A percentile compares a stretch with the other conserved stretches of the same genome.
Evolutionary conservation across 352 stramenopile genomes (phyloP).

Genomic region (Pythium biforme): DNA sequence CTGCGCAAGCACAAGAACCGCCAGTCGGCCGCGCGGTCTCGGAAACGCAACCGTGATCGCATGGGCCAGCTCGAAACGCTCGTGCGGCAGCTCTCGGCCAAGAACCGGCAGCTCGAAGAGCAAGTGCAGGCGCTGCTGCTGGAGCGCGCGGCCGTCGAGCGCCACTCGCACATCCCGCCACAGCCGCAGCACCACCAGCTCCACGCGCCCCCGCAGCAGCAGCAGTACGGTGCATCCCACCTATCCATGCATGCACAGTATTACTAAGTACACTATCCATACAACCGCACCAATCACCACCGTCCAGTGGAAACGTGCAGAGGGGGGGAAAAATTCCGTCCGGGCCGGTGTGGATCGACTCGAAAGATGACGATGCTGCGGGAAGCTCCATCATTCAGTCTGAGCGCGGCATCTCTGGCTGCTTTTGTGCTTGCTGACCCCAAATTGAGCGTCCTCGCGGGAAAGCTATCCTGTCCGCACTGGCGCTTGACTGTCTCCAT

Average conservation of each 20-base stretch:
- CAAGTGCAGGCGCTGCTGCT: conserved; percentile 6
- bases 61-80: conserved; percentile 21
- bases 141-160: not conserved
- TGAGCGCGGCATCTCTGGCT: not conserved
- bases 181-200: not conserved
- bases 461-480: not conserved
- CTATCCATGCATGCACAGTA: not conserved
- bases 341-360: not conserved
- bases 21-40: conserved; percentile 21
- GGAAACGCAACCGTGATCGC: conserved; percentile 12
- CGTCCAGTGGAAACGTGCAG: too few relatives aligned
- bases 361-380: not conserved
- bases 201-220: not conserved
- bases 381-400: not conserved
- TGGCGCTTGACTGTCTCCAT: too few relatives aligned
- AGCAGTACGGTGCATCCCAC: too few relatives aligned
- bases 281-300: not conserved
- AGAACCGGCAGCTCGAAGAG: conserved; percentile 14
- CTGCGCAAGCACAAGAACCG: conserved; percentile 27
- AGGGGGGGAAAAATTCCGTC: not conserved
- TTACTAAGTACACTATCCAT: not conserved
- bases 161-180: not conserved
- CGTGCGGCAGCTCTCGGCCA: conserved; percentile 9
- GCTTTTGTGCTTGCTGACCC: not conserved
- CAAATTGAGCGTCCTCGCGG: not conserved